Evolutionary conservation across 768 basidiomycete species (phyloP), one percentile per base, ranked within the genome.

Genomic region (Leccinellum rugosiceps): DNA sequence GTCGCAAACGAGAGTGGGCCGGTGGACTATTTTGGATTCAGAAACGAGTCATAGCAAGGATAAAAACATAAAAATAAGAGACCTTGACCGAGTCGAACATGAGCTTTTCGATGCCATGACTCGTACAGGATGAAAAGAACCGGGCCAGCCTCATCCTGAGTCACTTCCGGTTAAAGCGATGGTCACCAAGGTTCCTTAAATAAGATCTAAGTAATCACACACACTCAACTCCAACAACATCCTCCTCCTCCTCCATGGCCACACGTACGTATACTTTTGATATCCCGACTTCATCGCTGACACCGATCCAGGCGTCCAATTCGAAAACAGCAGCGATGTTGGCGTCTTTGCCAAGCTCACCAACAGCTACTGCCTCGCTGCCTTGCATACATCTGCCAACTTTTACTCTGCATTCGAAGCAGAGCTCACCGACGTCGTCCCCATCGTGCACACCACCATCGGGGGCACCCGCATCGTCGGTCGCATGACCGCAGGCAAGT

Each of bases 371-470:
- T 98, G 96, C 77, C 86, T 99, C 49, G 85, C 84, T 67, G 93
- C 94, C 61, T 84, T 98, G 70, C 89, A 94, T 72, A 90, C 95
- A 74, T 90, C 93, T 75, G 87, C 94, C 62, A 98, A 98, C 77
- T 99, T 99, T 68, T 96, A 95, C 81, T 97, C 94, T 25, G 89
- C 93, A 15, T 98, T 98, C 72, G 95, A 99, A 80, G 84, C 87
- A 63, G 95, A 98, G 68, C 85, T 95, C 38, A 85, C 85, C 56
- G 96, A 96, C 68, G 87, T 97, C 56, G 82, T 98, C 68, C 96
- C 96, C 58, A 91, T 98, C 77, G 90, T 98, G 52, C 93, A 98
- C 78, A 94, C 95, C 19, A 91, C 86, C 70, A 96, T 98, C 72
- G 93, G 83, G 28, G 96, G 96, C 17, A 98, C 92, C 13, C 85